Base-by-base conservation (phyloP, 495 filamentous ascomycete genomes). In the Recurvomyces mirabilis region DNA sequence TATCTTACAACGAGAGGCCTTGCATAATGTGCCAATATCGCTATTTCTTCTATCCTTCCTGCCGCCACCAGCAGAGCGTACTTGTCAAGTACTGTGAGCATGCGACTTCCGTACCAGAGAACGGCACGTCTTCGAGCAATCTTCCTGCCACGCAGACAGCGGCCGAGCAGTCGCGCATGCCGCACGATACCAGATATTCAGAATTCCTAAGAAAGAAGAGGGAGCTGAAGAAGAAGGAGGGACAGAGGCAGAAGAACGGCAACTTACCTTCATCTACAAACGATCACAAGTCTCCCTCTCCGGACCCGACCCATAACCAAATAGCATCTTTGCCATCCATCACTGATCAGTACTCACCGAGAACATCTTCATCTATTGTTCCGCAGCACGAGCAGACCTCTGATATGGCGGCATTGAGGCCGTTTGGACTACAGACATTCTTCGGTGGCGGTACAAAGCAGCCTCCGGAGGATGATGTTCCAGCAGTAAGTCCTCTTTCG, bases 21-120 rank as follows among this genome's bases (percentile, higher is more conserved):
- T n/a, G n/a, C n/a, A n/a, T n/a, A 29, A 46, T 46, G 43, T 46
- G 43, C 23, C 35, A 22, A 18, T 46, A 46, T 20, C n/a, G 10
- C 6, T 46, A 46, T 15, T 15, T 3, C 26, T 46, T 18, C 20
- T 46, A 29, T 18, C 1, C 21, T 13, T 3, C 17, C 34, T 46
- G 43, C 35, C 23, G 21, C 20, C 43, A 46, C 43, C 43, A 46
- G 20, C 5, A 29, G 26, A 38, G 21, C 5, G 15, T 39, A 11
- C 24, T 47, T 4, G 3, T 20, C 15, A 17, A 14, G 15, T 40
- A 29, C 20, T 47, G 34, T 24, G 43, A 47, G 9, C 3, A 31
- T 12, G 43, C 34, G 14, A 29, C 19, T 7, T 20, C 23, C 13
- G 4, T 3, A 3, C 9, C n/a, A n/a, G n/a, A n/a, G n/a, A n/a